Conservation (phyloP, 768 basidiomycete genomes). For the Mycena sanguinolenta region DNA sequence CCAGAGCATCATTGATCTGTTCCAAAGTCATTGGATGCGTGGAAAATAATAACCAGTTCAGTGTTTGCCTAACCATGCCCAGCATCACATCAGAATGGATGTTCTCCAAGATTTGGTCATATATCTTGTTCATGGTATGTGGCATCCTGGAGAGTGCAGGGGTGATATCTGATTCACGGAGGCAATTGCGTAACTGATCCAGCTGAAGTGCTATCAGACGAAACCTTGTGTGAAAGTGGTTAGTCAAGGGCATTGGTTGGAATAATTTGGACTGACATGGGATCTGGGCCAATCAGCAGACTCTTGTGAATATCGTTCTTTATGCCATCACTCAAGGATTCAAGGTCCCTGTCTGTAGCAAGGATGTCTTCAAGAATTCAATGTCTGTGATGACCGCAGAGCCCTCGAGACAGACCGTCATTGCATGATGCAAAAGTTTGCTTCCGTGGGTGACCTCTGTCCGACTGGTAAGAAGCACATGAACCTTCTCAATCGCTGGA, state of each 20-base stretch:
- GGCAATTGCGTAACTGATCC: not conserved
- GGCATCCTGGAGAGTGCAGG: not conserved
- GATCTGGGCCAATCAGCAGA: not conserved
- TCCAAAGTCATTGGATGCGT: not conserved
- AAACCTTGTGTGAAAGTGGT: not conserved
- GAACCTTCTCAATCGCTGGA: conserved; percentile 13
- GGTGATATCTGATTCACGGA: not conserved
- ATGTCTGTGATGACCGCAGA: not conserved
- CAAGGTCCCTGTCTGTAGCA: not conserved
- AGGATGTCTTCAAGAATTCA: not conserved
- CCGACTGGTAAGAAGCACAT: conserved; percentile 34
- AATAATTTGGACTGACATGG: too few species aligned
- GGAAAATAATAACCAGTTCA: not conserved
- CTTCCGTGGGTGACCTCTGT: too few species aligned
- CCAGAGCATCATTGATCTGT: not conserved
- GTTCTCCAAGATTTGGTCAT: not conserved
- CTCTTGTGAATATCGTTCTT: not conserved
- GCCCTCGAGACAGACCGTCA: too few species aligned
- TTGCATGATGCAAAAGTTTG: too few species aligned
- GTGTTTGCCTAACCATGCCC: not conserved
- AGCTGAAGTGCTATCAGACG: not conserved
- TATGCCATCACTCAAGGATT: not conserved
- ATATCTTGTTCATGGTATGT: not conserved
- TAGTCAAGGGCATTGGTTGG: not conserved
- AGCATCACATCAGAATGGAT: not conserved